Evolutionary conservation across 352 stramenopile genomes (phyloP), one percentile per base, ranked within the genome.

Genomic region (Phytophthora pluvialis): DNA sequence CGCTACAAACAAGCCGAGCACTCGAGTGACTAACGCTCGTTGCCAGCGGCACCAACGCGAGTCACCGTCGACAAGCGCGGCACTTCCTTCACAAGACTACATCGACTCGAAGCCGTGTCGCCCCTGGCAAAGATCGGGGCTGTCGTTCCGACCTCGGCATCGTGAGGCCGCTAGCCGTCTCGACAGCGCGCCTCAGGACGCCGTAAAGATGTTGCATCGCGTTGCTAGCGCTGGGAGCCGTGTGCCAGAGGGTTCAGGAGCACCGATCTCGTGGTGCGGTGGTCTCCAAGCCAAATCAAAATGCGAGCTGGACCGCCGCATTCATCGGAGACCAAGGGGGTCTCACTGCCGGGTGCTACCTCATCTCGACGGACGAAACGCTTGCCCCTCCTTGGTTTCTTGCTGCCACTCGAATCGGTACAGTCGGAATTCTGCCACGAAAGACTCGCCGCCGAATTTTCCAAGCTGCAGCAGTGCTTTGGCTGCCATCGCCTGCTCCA

Each of bases 221-320:
- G 7, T 10, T 32, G n/a, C n/a, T n/a, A n/a, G n/a, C n/a, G n/a
- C n/a, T n/a, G n/a, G n/a, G n/a, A n/a, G n/a, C n/a, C n/a, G n/a
- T n/a, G n/a, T 52, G 44, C 45, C 56, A 64, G 56, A 48, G 44
- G 47, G 35, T 56, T 50, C 26, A 49, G 25, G 36, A 36, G 36
- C 50, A 43, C 12, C 31, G 47, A 38, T 12, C 45, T 28, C 16
- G 21, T 2, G 21, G 21, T 21, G 31, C 31, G 31, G 10, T 35
- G 31, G 31, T 35, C 7, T 35, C 31, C 31, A 11, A 35, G 7
- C 31, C 31, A 2, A 35, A 35, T 35, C 21, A 21, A 21, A 21
- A 21, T 21, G 21, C 21, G 21, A 21, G 21, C 18, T 29, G 40
- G 35, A 48, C 50, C n/a, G 42, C 12, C 11, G 38, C 16, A 60